These are phyloP conservation scores for Penicillium sp. DNA, from an alignment of 2,329 filamentous ascomycete genomes.

Conservation along the genomic window DNA sequence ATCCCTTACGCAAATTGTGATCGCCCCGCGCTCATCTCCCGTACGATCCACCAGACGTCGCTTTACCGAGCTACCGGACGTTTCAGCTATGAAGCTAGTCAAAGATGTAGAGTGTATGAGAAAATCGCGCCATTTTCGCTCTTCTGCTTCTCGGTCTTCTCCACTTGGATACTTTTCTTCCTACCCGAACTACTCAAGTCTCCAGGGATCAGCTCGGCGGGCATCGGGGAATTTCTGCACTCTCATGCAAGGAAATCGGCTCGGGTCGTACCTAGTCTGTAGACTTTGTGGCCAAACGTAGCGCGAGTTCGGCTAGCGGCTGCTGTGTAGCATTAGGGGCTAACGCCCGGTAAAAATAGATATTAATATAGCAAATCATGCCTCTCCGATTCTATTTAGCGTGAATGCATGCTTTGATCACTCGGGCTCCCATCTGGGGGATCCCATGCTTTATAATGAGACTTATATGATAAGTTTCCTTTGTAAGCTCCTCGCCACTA, in stretches of 20 bases:
- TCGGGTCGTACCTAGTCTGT: not conserved
- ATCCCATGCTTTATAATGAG: too few species aligned
- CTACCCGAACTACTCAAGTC: too few species aligned
- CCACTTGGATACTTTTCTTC: too few species aligned
- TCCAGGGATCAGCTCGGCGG: conserved; percentile 2
- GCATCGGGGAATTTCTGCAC: conserved; percentile 18
- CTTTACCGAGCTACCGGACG: conserved; percentile 40
- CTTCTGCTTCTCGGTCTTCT: not conserved
- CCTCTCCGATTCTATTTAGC: too few species aligned
- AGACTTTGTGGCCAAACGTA: not conserved
- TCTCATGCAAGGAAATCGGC: conserved; percentile 10
- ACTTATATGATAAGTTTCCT: too few species aligned
- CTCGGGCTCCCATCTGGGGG: too few species aligned
- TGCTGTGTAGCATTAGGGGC: not conserved
- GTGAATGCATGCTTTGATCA: too few species aligned
- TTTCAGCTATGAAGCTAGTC: conserved; percentile 31
- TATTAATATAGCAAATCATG: not conserved
- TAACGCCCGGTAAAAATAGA: not conserved
- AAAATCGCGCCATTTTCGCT: conserved; percentile 1
- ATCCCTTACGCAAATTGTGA: not conserved
- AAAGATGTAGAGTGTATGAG: conserved; percentile 37
- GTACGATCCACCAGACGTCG: not conserved
- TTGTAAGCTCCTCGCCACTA: too few species aligned
- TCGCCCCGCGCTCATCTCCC: not conserved
- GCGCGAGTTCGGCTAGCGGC: not conserved